Base-by-base conservation (phyloP, 768 basidiomycete genomes). In the Psilocybe tampanensis region DNA sequence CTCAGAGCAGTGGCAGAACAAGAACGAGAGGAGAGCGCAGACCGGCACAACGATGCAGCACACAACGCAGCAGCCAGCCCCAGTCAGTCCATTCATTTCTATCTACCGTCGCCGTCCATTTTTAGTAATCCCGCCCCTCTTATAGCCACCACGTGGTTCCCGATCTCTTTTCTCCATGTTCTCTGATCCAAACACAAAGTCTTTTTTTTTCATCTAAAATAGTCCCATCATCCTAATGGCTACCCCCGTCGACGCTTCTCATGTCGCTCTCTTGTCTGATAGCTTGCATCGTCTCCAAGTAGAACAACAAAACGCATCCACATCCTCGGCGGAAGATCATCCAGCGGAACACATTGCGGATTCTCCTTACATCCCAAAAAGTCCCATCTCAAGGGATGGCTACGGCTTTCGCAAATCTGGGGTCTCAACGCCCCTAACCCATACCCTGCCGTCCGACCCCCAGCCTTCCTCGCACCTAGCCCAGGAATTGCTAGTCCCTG, bases 351-450 rank as follows among this genome's bases (percentile, higher is more conserved):
- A 49, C 17, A 22, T 3, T 4, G 21, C 47, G 26, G 42, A 15
- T 24, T 32, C 65, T 19, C 54, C 22, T 21, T 55, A 65, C 15
- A 43, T 55, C 34, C 64, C 66, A 42, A 61, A 65, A 44, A 66
- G 61, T 8, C 70, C 81, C 53, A 77, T 75, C 56, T 72, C 80
- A 19, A 80, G 80, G 52, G 93, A 94, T 51, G 92, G 90, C 51
- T 93, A 92, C 71, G 93, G 92, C 53, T 94, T 94, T 72, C 84
- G 90, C 11, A 72, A 81, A 32, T 94, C 91, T 8, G 89, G 88
- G 3, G 67, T 80, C 42, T 81, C 83, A 42, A 90, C 88, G 9
- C 92, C 89, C 44, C 74, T 79, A 18, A 73, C 70, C 5, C 68
- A 69, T 36, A 61, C 33, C 15, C 36, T 42, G 61, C 72, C 55